phyloP scores from a whole-genome alignment of 306 rosid genomes.

The Gleditsia sinensis region DNA sequence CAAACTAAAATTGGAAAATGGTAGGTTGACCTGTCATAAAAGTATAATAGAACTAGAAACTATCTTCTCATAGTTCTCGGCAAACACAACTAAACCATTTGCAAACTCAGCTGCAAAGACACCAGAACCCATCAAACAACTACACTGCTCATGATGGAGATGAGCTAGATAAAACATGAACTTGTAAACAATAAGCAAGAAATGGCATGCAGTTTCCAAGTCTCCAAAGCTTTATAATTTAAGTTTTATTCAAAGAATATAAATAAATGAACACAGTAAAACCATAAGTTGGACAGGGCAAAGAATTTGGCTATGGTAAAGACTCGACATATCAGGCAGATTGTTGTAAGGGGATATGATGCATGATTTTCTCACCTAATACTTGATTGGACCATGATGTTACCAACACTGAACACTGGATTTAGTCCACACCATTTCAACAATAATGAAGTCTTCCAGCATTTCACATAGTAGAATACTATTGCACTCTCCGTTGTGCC shows the following conservation, averaged over 20 bases:
- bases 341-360: no score
- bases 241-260: background rate
- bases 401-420: no score
- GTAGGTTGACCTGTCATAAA: background rate
- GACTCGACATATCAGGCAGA: no score
- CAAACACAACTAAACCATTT: background rate
- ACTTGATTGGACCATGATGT: background rate
- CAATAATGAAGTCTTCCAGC: background rate
- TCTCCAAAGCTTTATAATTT: no score
- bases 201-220: constrained; percentile 3
- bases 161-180: background rate
- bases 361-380: background rate
- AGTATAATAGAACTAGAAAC: background rate
- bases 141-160: background rate
- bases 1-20: background rate
- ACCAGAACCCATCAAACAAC: background rate
- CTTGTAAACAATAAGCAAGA: background rate
- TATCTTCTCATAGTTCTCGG: background rate
- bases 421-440: no score
- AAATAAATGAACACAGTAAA: background rate
- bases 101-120: background rate
- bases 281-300: background rate
- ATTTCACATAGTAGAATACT: background rate
- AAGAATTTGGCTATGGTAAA: background rate
- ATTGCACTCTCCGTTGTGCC: background rate